Percentiles rank a stretch among this genome's conserved stretches.
These are phyloP conservation scores for Pythium monospermum DNA, from an alignment of 352 stramenopile species.

Conservation along the genomic window DNA sequence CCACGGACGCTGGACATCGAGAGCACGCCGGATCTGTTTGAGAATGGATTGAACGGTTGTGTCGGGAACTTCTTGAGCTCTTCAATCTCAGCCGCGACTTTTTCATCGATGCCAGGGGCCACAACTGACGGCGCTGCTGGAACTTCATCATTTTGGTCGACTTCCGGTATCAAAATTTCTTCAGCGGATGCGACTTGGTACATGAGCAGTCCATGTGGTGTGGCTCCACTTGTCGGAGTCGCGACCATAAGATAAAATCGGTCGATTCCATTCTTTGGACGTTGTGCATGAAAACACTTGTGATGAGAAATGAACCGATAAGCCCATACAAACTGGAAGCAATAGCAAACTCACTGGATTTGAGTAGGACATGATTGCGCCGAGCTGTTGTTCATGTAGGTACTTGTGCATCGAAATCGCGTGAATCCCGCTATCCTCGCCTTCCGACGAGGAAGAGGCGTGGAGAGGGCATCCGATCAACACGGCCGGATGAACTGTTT, in stretches of 20 bases:
- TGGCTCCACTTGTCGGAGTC: not conserved
- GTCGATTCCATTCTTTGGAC: not conserved
- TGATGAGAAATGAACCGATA: no score
- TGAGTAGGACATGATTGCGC: constrained; percentile 17
- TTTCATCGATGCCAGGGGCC: not conserved
- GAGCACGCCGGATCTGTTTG: constrained; percentile 18
- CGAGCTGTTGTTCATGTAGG: constrained; percentile 12
- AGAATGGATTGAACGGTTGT: constrained; percentile 30
- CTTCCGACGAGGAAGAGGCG: no score
- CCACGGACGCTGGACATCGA: no score
- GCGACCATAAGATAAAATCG: constrained; percentile 21
- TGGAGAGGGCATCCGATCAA: constrained; percentile 37
- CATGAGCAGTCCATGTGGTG: constrained; percentile 18
- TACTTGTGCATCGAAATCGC: no score
- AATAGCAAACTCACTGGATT: not conserved
- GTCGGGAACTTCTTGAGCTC: constrained; percentile 3
- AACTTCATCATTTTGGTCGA: not conserved
- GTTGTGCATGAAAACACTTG: no score
- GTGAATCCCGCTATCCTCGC: no score
- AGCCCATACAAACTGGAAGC: no score
- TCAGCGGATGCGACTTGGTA: constrained; percentile 31
- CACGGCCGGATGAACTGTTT: constrained; percentile 30
- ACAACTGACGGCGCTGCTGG: not conserved
- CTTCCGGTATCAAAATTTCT: constrained; percentile 24
- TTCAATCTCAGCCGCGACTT: no score